phyloP scores from a whole-genome alignment of 805 yeast species.

The Yarrowia sp. region DNA sequence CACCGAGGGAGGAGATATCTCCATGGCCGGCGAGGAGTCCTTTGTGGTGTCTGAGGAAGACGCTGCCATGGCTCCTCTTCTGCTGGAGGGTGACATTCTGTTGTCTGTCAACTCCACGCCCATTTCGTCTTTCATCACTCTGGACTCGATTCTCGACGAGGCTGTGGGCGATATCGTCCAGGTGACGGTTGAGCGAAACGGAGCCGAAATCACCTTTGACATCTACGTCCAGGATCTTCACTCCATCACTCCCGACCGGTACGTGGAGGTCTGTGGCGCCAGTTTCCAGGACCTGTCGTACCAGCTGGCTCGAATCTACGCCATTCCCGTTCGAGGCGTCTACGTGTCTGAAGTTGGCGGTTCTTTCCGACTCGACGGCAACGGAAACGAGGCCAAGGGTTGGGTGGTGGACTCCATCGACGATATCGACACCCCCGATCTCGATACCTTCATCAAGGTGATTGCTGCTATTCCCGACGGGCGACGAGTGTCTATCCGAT shows the following conservation, averaged over 20 bases:
- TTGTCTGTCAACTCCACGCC: conserved; percentile 71
- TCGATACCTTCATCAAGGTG: conserved; percentile 78
- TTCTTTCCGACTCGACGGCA: conserved; percentile 58
- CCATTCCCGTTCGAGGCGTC: conserved; percentile 85
- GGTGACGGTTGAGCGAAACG: conserved; percentile 76
- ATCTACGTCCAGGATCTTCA: conserved; percentile 78
- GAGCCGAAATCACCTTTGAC: conserved; percentile 58
- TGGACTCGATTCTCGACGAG: conserved; percentile 83
- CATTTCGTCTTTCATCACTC: conserved; percentile 73
- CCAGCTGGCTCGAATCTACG: conserved; percentile 84
- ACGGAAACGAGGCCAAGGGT: conserved; percentile 62
- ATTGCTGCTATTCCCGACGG: conserved; percentile 81
- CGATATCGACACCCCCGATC: conserved; percentile 72
- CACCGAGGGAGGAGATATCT: conserved; percentile 13
- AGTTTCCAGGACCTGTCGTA: conserved; percentile 84
- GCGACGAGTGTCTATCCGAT: conserved; percentile 70
- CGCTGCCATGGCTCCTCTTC: conserved; percentile 25
- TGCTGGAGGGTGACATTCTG: conserved; percentile 81
- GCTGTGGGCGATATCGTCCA: conserved; percentile 66
- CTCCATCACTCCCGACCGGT: conserved; percentile 79
- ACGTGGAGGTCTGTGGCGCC: conserved; percentile 84
- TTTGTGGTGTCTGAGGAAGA: conserved; percentile 36
- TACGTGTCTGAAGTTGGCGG: conserved; percentile 79
- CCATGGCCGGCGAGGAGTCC: conserved; percentile 36
- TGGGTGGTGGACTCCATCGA: conserved; percentile 84